Evolutionary conservation across 768 basidiomycete genomes (phyloP).

Genomic region (Lentinula sp.): DNA sequence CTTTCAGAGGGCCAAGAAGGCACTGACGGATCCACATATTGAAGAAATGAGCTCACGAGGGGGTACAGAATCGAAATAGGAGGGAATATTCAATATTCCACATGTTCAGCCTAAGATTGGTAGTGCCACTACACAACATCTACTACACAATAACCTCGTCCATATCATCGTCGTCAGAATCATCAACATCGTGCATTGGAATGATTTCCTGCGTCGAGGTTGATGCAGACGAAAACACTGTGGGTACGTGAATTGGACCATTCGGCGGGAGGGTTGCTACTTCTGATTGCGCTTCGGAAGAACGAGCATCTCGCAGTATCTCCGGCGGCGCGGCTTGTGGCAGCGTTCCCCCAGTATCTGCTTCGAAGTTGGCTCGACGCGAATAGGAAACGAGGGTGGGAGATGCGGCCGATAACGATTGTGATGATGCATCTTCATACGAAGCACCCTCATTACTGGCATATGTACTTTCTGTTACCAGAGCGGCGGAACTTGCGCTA

Average conservation of each 20-base stretch:
- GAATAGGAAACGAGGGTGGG: background rate
- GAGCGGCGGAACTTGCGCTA: background rate
- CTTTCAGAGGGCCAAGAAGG: no score
- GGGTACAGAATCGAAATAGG: no score
- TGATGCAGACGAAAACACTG: background rate
- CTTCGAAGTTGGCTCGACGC: background rate
- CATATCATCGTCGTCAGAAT: conserved; percentile 7
- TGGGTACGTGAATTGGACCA: background rate
- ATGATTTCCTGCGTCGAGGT: background rate
- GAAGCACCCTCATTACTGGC: no score
- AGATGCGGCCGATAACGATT: background rate
- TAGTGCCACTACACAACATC: background rate
- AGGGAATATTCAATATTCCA: no score
- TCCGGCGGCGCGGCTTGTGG: background rate
- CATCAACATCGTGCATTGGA: background rate
- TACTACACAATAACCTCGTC: conserved; percentile 1
- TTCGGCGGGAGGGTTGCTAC: background rate
- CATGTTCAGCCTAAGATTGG: no score
- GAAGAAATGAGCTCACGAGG: no score
- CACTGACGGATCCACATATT: no score
- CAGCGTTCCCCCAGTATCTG: background rate
- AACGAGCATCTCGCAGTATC: background rate
- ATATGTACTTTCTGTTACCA: background rate
- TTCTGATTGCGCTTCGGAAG: background rate
- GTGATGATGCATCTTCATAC: background rate